Evolutionary conservation across 768 basidiomycete genomes (phyloP).

Genomic region (Polyporus arcularius): DNA sequence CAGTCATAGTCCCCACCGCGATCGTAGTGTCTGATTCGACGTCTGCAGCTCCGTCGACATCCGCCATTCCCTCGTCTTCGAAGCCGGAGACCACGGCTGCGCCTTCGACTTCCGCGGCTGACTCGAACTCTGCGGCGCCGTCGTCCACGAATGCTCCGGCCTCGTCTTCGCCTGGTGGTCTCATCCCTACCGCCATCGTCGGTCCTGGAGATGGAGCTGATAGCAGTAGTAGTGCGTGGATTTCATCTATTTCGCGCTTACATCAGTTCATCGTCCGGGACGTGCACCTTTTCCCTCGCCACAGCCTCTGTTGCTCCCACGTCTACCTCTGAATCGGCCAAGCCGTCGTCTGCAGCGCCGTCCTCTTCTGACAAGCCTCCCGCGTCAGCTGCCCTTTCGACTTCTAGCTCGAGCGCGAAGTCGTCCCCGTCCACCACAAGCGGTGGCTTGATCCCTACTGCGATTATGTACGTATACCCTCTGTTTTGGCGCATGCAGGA

Average conservation of each 20-base stretch:
- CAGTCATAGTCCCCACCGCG: not conserved
- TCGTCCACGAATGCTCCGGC: not conserved
- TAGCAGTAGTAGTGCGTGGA: not conserved
- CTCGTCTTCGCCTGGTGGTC: not conserved
- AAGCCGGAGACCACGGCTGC: not conserved
- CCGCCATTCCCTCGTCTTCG: not conserved
- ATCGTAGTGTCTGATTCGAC: not conserved
- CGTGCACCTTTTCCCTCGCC: not conserved
- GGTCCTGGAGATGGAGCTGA: not conserved
- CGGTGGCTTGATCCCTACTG: not conserved
- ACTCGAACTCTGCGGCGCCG: not conserved
- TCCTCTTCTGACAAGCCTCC: not conserved
- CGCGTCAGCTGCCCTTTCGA: too few species aligned
- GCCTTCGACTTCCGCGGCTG: not conserved
- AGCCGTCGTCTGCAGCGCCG: not conserved
- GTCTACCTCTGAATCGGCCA: not conserved
- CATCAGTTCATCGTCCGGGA: not conserved
- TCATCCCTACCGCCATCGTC: not conserved
- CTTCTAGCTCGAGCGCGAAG: not conserved
- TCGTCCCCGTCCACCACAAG: not conserved
- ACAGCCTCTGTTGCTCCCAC: not conserved
- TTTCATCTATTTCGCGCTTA: not conserved
- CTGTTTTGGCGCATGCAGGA: too few species aligned
- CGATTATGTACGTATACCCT: not conserved
- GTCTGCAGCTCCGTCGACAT: not conserved